A percentile compares a stretch with the other conserved stretches of the same genome.
phyloP scores from a whole-genome alignment of 768 basidiomycete species.

The Thelephora ganbajun region DNA sequence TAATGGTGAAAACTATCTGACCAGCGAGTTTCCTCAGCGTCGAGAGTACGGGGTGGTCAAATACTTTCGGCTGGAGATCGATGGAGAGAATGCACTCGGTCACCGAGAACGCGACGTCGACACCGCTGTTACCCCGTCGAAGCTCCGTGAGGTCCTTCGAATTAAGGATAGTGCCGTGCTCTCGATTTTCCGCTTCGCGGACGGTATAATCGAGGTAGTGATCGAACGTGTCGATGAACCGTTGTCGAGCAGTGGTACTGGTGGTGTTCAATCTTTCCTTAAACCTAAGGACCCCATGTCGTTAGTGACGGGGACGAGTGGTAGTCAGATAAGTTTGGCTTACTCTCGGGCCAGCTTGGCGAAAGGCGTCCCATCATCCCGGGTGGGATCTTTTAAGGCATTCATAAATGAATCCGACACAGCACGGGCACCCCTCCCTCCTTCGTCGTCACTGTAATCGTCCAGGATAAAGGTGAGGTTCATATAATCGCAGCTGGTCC shows the following conservation, averaged over 20 bases:
- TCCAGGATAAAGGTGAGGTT: slow-evolving; percentile 8
- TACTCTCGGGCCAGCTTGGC: slow-evolving; percentile 7
- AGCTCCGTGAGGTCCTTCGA: slow-evolving; percentile 11
- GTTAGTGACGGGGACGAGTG: neutral
- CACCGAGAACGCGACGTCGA: slow-evolving; percentile 12
- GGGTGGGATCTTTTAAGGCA: slow-evolving; percentile 3
- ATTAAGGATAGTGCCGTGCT: slow-evolving; percentile 10
- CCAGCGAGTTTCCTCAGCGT: slow-evolving; percentile 10
- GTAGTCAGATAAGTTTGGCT: neutral
- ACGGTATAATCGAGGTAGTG: slow-evolving; percentile 3
- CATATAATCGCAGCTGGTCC: slow-evolving; percentile 7
- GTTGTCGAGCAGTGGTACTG: slow-evolving; percentile 1
- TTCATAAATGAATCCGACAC: no score
- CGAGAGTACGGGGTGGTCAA: slow-evolving; percentile 10
- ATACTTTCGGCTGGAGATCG: slow-evolving; percentile 16
- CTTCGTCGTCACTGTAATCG: slow-evolving; percentile 9
- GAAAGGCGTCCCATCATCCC: slow-evolving; percentile 7
- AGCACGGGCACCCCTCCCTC: slow-evolving; percentile 5
- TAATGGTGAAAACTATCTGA: slow-evolving; percentile 15
- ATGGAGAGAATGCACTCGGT: slow-evolving; percentile 13
- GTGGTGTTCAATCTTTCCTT: neutral
- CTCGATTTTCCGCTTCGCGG: slow-evolving; percentile 11
- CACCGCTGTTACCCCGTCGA: slow-evolving; percentile 16
- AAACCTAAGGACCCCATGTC: neutral
- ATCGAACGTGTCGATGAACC: slow-evolving; percentile 3